Conservation (phyloP, 805 yeast genomes). For the Zygosaccharomyces pseudorouxii region DNA sequence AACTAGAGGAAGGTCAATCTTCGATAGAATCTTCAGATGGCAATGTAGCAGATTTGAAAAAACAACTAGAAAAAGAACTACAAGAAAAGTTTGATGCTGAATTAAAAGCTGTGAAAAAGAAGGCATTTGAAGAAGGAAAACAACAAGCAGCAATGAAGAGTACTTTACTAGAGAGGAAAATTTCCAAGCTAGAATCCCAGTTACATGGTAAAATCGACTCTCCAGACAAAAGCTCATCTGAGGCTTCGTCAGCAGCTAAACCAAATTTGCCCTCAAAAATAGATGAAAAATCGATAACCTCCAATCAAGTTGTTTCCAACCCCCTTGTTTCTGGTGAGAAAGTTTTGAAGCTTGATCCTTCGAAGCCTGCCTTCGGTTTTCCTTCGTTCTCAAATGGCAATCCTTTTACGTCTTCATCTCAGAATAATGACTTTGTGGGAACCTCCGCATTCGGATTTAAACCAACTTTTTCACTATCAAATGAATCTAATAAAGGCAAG, state of each 20-base stretch:
- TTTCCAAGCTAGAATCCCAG: constrained; percentile 30
- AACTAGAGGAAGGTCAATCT: constrained; percentile 15
- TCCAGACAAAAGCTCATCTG: background rate
- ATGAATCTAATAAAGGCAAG: background rate
- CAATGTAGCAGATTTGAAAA: constrained; percentile 8
- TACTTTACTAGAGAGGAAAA: constrained; percentile 29
- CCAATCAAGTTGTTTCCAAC: background rate
- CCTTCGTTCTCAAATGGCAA: constrained; percentile 9
- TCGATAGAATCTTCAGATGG: constrained; percentile 9
- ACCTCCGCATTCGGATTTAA: constrained; percentile 9
- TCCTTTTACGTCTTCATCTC: constrained; percentile 21
- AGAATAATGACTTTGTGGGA: background rate
- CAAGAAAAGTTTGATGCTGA: constrained; percentile 19
- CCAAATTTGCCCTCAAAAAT: constrained; percentile 10
- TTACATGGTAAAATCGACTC: constrained; percentile 2
- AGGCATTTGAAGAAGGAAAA: constrained; percentile 33
- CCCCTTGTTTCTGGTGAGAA: constrained; percentile 11
- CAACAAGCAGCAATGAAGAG: constrained; percentile 33
- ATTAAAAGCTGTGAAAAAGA: constrained; percentile 20
- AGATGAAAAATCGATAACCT: constrained; percentile 9
- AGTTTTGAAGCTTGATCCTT: constrained; percentile 10
- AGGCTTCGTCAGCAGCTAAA: background rate
- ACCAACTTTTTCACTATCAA: constrained; percentile 16
- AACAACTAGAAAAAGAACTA: constrained; percentile 22
- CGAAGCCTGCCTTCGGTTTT: constrained; percentile 10